Percentiles rank a stretch among this genome's conserved stretches.
Conservation (phyloP, 805 yeast species). For the Clavispora carvajalis region DNA sequence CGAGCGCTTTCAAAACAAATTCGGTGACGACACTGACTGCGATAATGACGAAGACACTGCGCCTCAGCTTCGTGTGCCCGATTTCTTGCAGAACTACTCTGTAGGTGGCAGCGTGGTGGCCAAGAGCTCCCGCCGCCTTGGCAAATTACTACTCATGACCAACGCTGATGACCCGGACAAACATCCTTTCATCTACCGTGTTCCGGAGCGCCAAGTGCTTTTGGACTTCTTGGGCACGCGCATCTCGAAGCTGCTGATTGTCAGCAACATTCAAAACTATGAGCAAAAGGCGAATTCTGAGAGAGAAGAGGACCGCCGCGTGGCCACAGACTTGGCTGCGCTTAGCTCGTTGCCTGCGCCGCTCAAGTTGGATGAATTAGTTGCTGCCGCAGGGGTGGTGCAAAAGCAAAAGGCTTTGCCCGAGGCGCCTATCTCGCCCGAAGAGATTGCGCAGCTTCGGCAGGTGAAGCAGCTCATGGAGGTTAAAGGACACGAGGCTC, state of each 20-base stretch:
- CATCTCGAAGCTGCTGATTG: slow-evolving; percentile 14
- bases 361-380: slow-evolving; percentile 44
- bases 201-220: slow-evolving; percentile 64
- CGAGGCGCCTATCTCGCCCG: slow-evolving; percentile 6
- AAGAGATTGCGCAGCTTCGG: slow-evolving; percentile 47
- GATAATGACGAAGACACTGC: slow-evolving; percentile 18
- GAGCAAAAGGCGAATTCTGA: slow-evolving; percentile 17
- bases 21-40: slow-evolving; percentile 29
- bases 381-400: slow-evolving; percentile 32
- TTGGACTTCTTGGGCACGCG: slow-evolving; percentile 63
- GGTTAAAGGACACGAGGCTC: slow-evolving; percentile 62
- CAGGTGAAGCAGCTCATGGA: slow-evolving; percentile 58
- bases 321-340: slow-evolving; percentile 2
- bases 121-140: slow-evolving; percentile 9
- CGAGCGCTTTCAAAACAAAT: slow-evolving; percentile 1
- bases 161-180: slow-evolving; percentile 15
- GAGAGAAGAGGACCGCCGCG: slow-evolving; percentile 6
- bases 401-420: slow-evolving; percentile 12
- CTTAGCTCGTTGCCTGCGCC: slow-evolving; percentile 3
- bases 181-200: slow-evolving; percentile 49
- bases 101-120: slow-evolving; percentile 33
- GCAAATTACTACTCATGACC: slow-evolving; percentile 12
- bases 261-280: slow-evolving; percentile 21
- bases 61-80: slow-evolving; percentile 29
- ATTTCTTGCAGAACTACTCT: slow-evolving; percentile 28